Conservation (phyloP, 495 filamentous ascomycete genomes). For the Talaromyces thailandensis region DNA sequence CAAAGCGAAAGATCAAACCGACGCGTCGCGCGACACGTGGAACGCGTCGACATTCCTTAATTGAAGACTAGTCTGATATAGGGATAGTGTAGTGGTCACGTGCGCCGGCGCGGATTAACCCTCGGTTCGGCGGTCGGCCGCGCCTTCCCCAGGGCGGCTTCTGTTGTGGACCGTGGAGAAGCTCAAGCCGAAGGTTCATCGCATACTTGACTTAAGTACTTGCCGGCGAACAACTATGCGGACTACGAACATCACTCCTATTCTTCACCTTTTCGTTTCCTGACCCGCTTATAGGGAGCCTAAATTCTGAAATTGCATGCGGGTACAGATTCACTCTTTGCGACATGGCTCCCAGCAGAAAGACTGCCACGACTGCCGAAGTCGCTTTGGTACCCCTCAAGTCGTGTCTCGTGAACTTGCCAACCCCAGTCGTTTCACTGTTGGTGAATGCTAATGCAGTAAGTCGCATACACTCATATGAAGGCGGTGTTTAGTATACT, state of each 20-base stretch:
- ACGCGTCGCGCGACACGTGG: slow-evolving; percentile 9
- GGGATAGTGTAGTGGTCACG: slow-evolving; percentile 12
- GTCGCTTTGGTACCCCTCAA: slow-evolving; percentile 75
- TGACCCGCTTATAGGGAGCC: background rate
- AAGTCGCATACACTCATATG: slow-evolving; percentile 19
- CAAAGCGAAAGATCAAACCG: slow-evolving; percentile 1
- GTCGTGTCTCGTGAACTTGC: slow-evolving; percentile 91
- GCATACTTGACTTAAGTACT: slow-evolving; percentile 34
- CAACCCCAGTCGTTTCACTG: slow-evolving; percentile 69
- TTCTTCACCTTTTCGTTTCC: background rate
- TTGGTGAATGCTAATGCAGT: slow-evolving; percentile 85
- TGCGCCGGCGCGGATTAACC: slow-evolving; percentile 21
- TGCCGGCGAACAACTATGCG: slow-evolving; percentile 1
- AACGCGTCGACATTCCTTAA: slow-evolving; percentile 7
- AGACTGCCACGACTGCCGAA: slow-evolving; percentile 63
- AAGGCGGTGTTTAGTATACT: background rate
- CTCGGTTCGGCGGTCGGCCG: slow-evolving; percentile 23
- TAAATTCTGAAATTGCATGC: background rate
- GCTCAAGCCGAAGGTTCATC: slow-evolving; percentile 59
- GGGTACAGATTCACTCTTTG: background rate
- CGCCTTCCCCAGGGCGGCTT: slow-evolving; percentile 10
- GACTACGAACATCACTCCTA: background rate
- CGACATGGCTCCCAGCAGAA: slow-evolving; percentile 54
- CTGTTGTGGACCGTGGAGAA: slow-evolving; percentile 35
- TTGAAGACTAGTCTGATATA: background rate